phyloP scores from a whole-genome alignment of 345 rosid species.

The Linum lewisii region DNA sequence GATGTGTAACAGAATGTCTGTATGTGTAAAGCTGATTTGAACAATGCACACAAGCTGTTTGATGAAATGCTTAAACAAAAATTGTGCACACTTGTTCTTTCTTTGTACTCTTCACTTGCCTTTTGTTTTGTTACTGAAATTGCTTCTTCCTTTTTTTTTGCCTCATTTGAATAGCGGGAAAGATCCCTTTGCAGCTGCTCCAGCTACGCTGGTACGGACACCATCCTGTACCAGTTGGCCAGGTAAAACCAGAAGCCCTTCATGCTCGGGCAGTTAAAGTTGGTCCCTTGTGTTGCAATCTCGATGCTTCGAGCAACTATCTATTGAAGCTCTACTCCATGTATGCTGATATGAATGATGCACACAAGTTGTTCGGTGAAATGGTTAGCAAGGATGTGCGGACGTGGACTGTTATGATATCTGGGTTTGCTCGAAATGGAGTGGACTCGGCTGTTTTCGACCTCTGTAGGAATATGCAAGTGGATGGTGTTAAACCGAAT shows the following conservation, averaged over 20 bases:
- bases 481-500: conserved; percentile 30
- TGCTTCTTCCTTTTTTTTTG: no score
- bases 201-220: background rate
- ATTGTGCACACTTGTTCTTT: no score
- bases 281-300: conserved; percentile 6
- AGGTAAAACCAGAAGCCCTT: background rate
- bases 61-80: no score
- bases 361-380: conserved; percentile 17
- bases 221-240: background rate
- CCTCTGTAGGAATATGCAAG: conserved; percentile 30
- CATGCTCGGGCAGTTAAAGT: conserved; percentile 13
- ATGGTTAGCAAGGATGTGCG: conserved; percentile 19
- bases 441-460: conserved; percentile 16
- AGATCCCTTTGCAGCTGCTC: no score
- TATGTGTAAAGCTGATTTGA: no score
- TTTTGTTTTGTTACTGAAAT: no score
- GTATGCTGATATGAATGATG: background rate
- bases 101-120: no score
- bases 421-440: conserved; percentile 27
- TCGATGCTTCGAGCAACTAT: conserved; percentile 4
- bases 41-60: no score
- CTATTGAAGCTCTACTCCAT: conserved; percentile 6
- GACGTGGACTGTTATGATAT: conserved; percentile 36
- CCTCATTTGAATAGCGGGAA: no score
- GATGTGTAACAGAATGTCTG: no score